phyloP scores from a whole-genome alignment of 208 protist species.

The Giardia duodenalis region DNA sequence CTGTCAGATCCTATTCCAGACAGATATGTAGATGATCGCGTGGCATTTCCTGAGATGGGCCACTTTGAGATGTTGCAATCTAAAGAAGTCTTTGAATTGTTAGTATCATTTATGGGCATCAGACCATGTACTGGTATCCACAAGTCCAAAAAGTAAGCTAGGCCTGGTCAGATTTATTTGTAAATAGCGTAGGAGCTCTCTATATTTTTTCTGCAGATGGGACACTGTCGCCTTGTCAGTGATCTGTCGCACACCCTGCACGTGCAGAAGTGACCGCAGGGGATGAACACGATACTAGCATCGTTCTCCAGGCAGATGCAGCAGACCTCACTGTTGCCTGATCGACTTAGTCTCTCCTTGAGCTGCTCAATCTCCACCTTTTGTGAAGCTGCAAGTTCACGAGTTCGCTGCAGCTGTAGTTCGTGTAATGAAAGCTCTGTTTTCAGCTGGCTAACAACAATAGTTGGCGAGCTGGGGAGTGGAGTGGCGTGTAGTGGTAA shows the following conservation, averaged over 20 bases:
- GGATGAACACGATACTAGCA: not conserved
- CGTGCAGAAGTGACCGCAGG: not conserved
- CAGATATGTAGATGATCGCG: not conserved
- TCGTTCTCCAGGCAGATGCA: not conserved
- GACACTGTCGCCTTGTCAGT: not conserved
- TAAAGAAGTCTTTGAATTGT: not conserved
- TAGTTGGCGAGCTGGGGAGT: no score
- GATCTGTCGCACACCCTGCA: not conserved
- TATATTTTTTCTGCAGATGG: not conserved
- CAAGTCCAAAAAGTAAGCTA: no score
- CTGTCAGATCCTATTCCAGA: not conserved
- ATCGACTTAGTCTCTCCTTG: not conserved
- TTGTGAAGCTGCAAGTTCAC: not conserved
- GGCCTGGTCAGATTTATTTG: not conserved
- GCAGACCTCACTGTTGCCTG: not conserved
- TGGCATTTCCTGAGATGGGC: not conserved
- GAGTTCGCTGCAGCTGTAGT: not conserved
- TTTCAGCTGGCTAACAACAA: not conserved
- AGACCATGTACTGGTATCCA: no score
- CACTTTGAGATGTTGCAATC: not conserved
- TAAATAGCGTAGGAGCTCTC: not conserved
- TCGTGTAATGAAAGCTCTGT: not conserved
- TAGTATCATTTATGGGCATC: not conserved
- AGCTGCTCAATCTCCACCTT: not conserved
- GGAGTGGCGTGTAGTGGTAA: not conserved